phyloP scores from a whole-genome alignment of 73 alveolate genomes.

The Paramecium pentaurelia region DNA sequence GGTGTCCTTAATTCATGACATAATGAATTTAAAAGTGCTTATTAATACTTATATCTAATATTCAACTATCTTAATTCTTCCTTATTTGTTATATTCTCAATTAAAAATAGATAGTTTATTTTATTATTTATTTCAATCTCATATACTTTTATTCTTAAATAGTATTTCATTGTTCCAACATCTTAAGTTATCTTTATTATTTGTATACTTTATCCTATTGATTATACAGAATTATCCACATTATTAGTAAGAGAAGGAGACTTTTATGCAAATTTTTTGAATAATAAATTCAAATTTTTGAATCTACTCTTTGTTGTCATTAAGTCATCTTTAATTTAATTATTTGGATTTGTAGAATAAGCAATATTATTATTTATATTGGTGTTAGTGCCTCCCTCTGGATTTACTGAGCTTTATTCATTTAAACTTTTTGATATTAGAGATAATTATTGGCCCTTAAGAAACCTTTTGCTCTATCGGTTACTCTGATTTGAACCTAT shows the following conservation, averaged over 20 bases:
- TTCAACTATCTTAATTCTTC: background rate
- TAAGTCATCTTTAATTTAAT: background rate
- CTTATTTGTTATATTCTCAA: background rate
- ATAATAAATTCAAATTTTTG: background rate
- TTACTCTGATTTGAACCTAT: background rate
- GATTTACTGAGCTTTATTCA: background rate
- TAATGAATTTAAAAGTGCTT: background rate
- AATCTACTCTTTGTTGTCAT: background rate
- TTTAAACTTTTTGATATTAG: background rate
- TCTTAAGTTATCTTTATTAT: background rate
- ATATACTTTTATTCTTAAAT: background rate
- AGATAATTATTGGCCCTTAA: background rate
- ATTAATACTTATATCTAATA: background rate
- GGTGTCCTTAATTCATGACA: constrained; percentile 30
- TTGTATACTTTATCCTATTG: background rate
- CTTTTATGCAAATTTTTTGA: background rate
- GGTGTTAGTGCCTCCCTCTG: background rate
- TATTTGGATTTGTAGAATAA: background rate
- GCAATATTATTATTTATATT: background rate
- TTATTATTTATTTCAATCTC: background rate
- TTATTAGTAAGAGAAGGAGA: background rate
- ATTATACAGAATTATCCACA: background rate
- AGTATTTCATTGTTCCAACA: background rate
- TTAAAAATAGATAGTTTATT: background rate
- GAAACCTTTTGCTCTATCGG: background rate